phyloP scores from a whole-genome alignment of 805 yeast genomes.

The Scheffersomyces stipitis region DNA sequence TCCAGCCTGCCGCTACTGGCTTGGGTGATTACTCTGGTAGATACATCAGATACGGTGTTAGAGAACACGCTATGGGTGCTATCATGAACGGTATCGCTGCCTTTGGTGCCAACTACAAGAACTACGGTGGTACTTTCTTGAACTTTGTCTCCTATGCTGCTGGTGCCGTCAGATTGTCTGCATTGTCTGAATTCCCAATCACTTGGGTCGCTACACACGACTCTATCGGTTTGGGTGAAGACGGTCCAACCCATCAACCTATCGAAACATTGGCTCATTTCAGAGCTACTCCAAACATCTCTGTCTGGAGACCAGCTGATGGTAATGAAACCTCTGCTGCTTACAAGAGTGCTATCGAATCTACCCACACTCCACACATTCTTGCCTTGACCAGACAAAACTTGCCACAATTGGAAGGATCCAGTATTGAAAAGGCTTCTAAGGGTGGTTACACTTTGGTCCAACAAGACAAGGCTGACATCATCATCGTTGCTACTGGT shows the following conservation, averaged over 20 bases:
- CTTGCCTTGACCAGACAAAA: slow-evolving; percentile 83
- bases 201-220: slow-evolving; percentile 90
- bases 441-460: slow-evolving; percentile 91
- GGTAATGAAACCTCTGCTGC: slow-evolving; percentile 89
- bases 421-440: slow-evolving; percentile 84
- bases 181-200: slow-evolving; percentile 79
- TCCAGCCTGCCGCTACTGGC: slow-evolving; percentile 82
- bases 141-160: slow-evolving; percentile 85
- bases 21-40: slow-evolving; percentile 89
- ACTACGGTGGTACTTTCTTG: slow-evolving; percentile 97
- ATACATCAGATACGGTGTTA: slow-evolving; percentile 95
- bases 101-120: slow-evolving; percentile 79
- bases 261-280: slow-evolving; percentile 84
- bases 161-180: slow-evolving; percentile 84
- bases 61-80: slow-evolving; percentile 99
- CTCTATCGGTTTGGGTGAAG: slow-evolving; percentile 89
- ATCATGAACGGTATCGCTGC: slow-evolving; percentile 97
- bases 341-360: slow-evolving; percentile 62
- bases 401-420: slow-evolving; percentile 91
- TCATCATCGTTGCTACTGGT: slow-evolving; percentile 87
- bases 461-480: slow-evolving; percentile 55
- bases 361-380: slow-evolving; percentile 66
- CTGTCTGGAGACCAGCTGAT: slow-evolving; percentile 93
- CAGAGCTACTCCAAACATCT: slow-evolving; percentile 79
- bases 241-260: slow-evolving; percentile 94